Evolutionary conservation across 2,329 filamentous ascomycete genomes (phyloP).

Genomic region (Chaetomiaceae sp.): DNA sequence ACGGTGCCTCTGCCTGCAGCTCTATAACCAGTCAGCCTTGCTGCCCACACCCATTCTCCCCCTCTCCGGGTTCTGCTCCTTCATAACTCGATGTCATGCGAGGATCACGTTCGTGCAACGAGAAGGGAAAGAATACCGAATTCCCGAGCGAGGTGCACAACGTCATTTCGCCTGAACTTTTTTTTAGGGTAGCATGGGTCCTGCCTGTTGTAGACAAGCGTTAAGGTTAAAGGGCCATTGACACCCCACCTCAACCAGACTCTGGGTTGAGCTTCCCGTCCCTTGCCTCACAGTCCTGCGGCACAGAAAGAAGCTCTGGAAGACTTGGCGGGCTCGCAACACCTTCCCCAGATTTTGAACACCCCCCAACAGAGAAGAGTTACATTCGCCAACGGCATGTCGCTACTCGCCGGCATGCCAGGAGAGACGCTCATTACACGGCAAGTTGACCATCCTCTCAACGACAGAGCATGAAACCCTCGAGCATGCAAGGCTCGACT

Average conservation of each 20-base stretch:
- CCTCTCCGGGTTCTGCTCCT: no score
- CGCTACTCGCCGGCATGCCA: no score
- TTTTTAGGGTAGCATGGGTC: not conserved
- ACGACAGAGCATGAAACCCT: no score
- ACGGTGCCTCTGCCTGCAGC: no score
- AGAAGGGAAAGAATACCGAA: not conserved
- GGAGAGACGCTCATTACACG: no score
- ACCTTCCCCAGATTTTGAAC: slow-evolving; percentile 4
- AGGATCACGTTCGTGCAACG: not conserved
- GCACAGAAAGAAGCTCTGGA: not conserved
- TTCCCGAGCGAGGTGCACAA: not conserved
- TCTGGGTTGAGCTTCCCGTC: not conserved
- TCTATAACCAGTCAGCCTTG: no score
- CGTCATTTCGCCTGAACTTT: slow-evolving; percentile 8
- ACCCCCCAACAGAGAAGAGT: no score
- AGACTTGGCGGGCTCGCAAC: not conserved
- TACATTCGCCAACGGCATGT: no score
- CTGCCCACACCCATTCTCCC: no score
- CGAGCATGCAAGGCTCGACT: no score
- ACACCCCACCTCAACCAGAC: not conserved
- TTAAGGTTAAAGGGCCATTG: not conserved
- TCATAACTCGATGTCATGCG: not conserved
- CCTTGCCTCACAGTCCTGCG: not conserved
- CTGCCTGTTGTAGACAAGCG: slow-evolving; percentile 4
- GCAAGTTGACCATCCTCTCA: no score